These are phyloP conservation scores for Mucor plumbeus DNA, from an alignment of 371 early-diverging fungal genomes.

Conservation along the genomic window DNA sequence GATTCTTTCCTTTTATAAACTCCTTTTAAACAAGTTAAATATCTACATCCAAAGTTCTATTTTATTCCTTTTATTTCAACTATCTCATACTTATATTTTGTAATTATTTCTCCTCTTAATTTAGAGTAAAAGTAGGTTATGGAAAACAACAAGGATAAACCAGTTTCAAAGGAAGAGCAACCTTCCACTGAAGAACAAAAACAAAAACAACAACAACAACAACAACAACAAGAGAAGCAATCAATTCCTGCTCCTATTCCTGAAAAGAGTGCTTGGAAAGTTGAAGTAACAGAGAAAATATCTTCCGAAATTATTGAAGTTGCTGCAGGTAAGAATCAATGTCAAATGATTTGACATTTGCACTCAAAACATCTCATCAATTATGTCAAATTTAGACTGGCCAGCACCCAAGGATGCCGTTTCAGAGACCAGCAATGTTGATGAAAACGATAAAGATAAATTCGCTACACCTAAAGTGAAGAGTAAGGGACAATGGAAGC, in stretches of 20 bases:
- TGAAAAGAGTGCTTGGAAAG: constrained; percentile 64
- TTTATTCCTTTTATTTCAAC: constrained; percentile 7
- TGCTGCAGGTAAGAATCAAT: constrained; percentile 22
- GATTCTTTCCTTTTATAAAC: constrained; percentile 24
- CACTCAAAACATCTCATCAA: not conserved
- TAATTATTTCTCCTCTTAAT: not conserved
- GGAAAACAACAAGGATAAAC: constrained; percentile 27
- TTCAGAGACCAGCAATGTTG: constrained; percentile 41
- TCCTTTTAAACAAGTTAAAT: constrained; percentile 25
- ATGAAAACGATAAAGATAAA: constrained; percentile 41
- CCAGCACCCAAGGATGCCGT: constrained; percentile 55
- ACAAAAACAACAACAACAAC: constrained; percentile 25
- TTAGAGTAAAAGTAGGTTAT: constrained; percentile 12
- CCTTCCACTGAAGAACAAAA: constrained; percentile 22
- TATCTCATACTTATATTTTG: not conserved
- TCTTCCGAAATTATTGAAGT: constrained; percentile 26
- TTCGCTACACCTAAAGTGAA: constrained; percentile 45
- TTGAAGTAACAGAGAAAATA: constrained; percentile 41
- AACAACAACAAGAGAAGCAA: constrained; percentile 26
- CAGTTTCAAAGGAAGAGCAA: constrained; percentile 20
- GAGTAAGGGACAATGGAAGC: constrained; percentile 66
- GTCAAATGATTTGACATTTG: constrained; percentile 9
- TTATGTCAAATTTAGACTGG: constrained; percentile 33
- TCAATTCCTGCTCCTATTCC: constrained; percentile 56
- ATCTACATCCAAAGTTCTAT: constrained; percentile 11